A percentile compares a stretch with the other conserved stretches of the same genome.
phyloP scores from a whole-genome alignment of 78 protist species.

The Cavenderia fasciculata region DNA sequence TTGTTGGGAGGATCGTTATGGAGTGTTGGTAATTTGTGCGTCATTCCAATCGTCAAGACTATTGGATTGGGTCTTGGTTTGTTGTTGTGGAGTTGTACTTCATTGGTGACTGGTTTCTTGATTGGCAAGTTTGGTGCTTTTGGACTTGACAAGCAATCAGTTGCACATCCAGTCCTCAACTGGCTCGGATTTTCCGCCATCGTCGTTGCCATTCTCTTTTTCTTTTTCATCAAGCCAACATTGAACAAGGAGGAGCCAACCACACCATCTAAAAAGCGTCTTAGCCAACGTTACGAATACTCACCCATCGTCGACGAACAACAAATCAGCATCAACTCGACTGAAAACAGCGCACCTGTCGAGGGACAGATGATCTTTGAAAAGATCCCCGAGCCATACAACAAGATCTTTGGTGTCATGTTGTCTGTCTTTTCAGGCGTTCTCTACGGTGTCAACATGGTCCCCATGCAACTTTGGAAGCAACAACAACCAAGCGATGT shows the following conservation, averaged over 20 bases:
- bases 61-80: constrained; percentile 90
- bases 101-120: constrained; percentile 83
- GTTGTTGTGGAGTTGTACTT: constrained; percentile 86
- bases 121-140: constrained; percentile 85
- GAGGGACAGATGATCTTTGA: constrained; percentile 14
- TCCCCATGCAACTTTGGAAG: constrained; percentile 79
- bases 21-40: constrained; percentile 80
- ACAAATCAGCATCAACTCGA: neutral
- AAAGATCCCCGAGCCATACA: constrained; percentile 37
- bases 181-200: constrained; percentile 69
- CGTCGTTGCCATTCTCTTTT: constrained; percentile 43
- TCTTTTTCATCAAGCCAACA: constrained; percentile 76
- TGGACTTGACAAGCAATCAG: constrained; percentile 58
- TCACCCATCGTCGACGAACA: constrained; percentile 35
- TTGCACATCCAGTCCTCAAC: constrained; percentile 43
- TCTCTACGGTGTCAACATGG: constrained; percentile 78
- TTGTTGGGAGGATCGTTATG: constrained; percentile 53
- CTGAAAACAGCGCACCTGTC: neutral
- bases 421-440: constrained; percentile 54
- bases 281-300: neutral
- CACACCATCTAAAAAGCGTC: neutral
- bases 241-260: constrained; percentile 9
- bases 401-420: constrained; percentile 41
- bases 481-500: constrained; percentile 11
- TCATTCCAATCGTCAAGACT: constrained; percentile 84